Conservation (phyloP, 2,329 filamentous ascomycete genomes). For the Colletotrichum musicola region DNA sequence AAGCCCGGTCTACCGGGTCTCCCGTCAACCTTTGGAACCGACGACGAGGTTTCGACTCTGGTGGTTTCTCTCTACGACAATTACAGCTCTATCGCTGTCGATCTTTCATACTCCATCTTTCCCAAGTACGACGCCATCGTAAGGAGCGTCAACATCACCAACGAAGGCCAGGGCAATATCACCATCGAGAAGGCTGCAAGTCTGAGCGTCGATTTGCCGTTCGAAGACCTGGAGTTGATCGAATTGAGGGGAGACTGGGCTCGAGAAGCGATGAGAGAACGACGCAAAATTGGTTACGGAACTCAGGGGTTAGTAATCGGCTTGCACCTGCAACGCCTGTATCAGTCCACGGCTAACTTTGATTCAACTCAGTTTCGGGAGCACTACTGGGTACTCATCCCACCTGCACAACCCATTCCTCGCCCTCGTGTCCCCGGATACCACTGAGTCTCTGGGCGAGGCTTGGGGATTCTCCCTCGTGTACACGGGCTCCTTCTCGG, state of each 20-base stretch:
- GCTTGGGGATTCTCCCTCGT: slow-evolving; percentile 75
- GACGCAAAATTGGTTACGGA: slow-evolving; percentile 68
- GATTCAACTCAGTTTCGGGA: slow-evolving; percentile 65
- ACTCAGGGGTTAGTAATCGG: slow-evolving; percentile 59
- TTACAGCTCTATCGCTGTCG: slow-evolving; percentile 68
- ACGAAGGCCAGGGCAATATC: slow-evolving; percentile 65
- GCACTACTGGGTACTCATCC: slow-evolving; percentile 71
- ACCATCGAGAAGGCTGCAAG: slow-evolving; percentile 70
- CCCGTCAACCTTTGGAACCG: slow-evolving; percentile 69
- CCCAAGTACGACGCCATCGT: slow-evolving; percentile 71
- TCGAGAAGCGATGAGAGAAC: slow-evolving; percentile 66
- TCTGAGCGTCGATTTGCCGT: slow-evolving; percentile 72
- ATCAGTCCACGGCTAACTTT: background rate
- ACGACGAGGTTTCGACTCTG: slow-evolving; percentile 69
- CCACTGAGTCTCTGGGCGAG: slow-evolving; percentile 71
- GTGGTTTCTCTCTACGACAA: slow-evolving; percentile 70
- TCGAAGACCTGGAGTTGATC: slow-evolving; percentile 72
- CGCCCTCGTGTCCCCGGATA: slow-evolving; percentile 65
- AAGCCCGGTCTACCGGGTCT: slow-evolving; percentile 69
- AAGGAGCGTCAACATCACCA: slow-evolving; percentile 72
- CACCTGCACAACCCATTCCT: slow-evolving; percentile 76
- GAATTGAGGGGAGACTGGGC: slow-evolving; percentile 74
- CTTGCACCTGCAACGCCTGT: fast-evolving
- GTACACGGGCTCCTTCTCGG: slow-evolving; percentile 73
- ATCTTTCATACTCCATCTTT: slow-evolving; percentile 74